Evolutionary conservation across 2,329 filamentous ascomycete species (phyloP).

Genomic region (Tolypocladium tropicale): DNA sequence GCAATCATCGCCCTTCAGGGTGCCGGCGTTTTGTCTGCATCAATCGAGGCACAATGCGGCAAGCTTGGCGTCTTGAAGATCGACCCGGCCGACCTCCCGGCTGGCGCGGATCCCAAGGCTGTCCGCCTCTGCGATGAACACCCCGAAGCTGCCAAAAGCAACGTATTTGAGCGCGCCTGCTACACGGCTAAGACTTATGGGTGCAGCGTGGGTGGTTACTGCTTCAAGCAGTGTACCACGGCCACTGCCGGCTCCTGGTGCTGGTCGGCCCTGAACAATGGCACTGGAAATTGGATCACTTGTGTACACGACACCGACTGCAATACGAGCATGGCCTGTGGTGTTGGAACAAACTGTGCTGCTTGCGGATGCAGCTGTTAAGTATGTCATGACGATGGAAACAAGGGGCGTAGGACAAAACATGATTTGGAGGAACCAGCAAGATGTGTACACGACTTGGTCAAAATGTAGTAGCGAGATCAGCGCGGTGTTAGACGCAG

Average conservation of each 20-base stretch:
- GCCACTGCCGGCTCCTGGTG: not conserved
- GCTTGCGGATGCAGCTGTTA: conserved; percentile 3
- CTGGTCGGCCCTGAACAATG: conserved; percentile 3
- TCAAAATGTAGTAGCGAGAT: too few species aligned
- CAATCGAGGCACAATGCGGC: not conserved
- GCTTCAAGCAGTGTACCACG: conserved; percentile 1
- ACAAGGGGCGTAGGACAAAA: too few species aligned
- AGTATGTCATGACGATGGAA: too few species aligned
- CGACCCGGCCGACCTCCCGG: not conserved
- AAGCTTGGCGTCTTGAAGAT: not conserved
- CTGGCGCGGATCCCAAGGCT: not conserved
- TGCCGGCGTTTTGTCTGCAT: not conserved
- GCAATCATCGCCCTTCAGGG: not conserved
- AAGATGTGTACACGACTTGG: too few species aligned
- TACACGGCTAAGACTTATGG: not conserved
- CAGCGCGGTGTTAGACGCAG: too few species aligned
- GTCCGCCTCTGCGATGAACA: not conserved
- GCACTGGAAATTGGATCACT: conserved; percentile 1
- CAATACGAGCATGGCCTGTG: not conserved
- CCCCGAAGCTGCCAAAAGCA: not conserved
- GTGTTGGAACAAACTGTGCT: conserved; percentile 2
- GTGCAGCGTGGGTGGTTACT: not conserved
- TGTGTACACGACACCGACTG: conserved; percentile 1
- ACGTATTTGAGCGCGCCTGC: not conserved
- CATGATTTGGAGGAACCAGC: too few species aligned